Evolutionary conservation across 768 basidiomycete genomes (phyloP), one percentile per base, ranked within the genome.

Genomic region (Phylloporus sp.): DNA sequence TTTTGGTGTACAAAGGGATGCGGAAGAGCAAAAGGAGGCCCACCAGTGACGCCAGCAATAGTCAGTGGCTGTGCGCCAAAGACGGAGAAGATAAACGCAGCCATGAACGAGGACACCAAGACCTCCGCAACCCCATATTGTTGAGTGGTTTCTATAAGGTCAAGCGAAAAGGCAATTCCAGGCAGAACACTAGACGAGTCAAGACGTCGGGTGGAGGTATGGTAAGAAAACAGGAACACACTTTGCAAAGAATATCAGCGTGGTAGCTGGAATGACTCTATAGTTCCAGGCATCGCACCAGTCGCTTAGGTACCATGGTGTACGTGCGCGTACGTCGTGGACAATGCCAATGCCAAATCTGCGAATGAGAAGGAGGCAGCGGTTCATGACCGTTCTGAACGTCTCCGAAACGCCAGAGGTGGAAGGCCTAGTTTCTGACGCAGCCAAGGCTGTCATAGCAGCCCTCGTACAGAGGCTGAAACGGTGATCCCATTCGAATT

Each of bases 231-330:
- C 9, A 28, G 46, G 42, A 31, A 70, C 81, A 49, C 64, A 89
- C 86, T 91, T 91, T 54, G 89, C 81, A 61, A 91, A 91, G 67
- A 90, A 90, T 55, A 92, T 89, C 27, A 94, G 76, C 28, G 86
- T 82, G 6, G 91, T 91, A 0, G 92, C 86, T 6, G 93, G 93
- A 6, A 95, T 61, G 7, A 95, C 91, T 45, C 95, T 77, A 68
- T 95, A 95, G 64, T 91, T 91, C 84, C 87, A 92, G 6, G 88
- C 92, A 66, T 95, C 91, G 10, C 74, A 81, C 94, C 94, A 97
- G 71, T 97, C 92, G 49, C 81, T 85, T 29, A 75, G 52, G 66
- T 95, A 97, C 76, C 81, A 94, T 1, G 92, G 91, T 2, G 75
- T 71, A 36, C 94, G 78, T 2, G 86, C 76, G 41, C 71, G 74